A percentile compares a stretch with the other conserved stretches of the same genome.
Conservation (phyloP, 2,329 filamentous ascomycete species). For the Alternaria sp. region DNA sequence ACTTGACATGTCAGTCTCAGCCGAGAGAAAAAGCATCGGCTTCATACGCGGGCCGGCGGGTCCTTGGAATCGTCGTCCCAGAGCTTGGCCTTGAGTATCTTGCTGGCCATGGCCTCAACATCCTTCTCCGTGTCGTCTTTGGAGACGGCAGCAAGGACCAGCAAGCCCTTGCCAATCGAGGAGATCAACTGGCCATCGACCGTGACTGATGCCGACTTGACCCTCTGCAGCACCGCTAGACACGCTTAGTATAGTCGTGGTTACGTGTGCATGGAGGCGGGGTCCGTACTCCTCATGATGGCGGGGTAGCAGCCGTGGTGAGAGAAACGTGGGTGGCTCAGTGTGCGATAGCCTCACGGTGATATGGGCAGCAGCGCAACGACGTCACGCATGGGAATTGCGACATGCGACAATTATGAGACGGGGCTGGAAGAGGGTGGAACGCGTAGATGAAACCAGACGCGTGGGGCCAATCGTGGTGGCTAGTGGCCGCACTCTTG, state of each 20-base stretch:
- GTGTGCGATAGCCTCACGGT: not conserved
- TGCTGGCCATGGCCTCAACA: constrained; percentile 79
- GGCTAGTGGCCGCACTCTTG: constrained; percentile 24
- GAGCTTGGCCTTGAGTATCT: constrained; percentile 86
- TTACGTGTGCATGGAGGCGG: constrained; percentile 4
- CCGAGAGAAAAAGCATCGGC: not conserved
- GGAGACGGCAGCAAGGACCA: constrained; percentile 90
- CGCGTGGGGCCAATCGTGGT: constrained; percentile 15
- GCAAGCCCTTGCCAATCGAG: constrained; percentile 84
- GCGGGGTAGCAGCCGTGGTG: constrained; percentile 13
- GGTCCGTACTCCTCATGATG: constrained; percentile 30
- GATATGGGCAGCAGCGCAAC: not conserved
- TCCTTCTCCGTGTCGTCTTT: constrained; percentile 91
- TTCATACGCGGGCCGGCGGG: constrained; percentile 61
- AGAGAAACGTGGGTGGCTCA: not conserved
- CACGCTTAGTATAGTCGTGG: constrained; percentile 24
- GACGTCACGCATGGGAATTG: constrained; percentile 14
- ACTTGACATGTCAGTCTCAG: constrained; percentile 59
- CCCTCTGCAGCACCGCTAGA: constrained; percentile 87
- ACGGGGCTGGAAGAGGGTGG: constrained; percentile 9
- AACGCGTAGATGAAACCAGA: constrained; percentile 19
- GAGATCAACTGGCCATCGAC: constrained; percentile 91
- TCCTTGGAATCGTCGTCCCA: constrained; percentile 82
- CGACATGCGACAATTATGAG: constrained; percentile 3
- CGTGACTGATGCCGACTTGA: constrained; percentile 93